Conservation (phyloP, 2,329 filamentous ascomycete species). For the Cylindrodendrum hubeiense region DNA sequence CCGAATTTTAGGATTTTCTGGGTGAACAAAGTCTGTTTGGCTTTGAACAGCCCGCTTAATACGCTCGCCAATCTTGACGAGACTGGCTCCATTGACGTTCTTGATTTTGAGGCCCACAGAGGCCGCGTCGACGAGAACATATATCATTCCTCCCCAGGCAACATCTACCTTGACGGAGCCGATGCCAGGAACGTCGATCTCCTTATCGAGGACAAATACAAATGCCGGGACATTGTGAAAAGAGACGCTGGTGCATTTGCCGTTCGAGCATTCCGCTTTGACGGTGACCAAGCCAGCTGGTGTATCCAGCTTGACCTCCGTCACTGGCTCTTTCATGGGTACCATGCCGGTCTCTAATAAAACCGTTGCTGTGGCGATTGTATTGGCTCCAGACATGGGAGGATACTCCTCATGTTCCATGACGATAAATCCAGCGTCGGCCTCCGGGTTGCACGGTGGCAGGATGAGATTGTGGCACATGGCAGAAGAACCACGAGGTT, state of each 20-base stretch:
- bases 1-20: constrained; percentile 27
- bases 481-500: constrained; percentile 28
- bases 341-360: constrained; percentile 35
- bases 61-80: constrained; percentile 31
- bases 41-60: constrained; percentile 31
- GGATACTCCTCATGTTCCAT: constrained; percentile 38
- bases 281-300: constrained; percentile 34
- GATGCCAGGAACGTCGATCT: constrained; percentile 24
- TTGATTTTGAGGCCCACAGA: constrained; percentile 31
- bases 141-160: constrained; percentile 37
- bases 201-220: constrained; percentile 29
- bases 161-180: constrained; percentile 29
- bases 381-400: constrained; percentile 37
- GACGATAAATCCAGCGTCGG: constrained; percentile 38
- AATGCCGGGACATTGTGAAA: constrained; percentile 38
- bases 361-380: constrained; percentile 24
- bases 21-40: constrained; percentile 25
- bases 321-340: constrained; percentile 33
- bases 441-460: constrained; percentile 28
- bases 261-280: constrained; percentile 26
- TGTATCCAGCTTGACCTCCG: constrained; percentile 31
- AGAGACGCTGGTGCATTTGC: constrained; percentile 33
- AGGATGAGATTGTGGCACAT: constrained; percentile 36
- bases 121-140: constrained; percentile 29
- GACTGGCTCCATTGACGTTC: constrained; percentile 12